Evolutionary conservation across 1,284 basidiomycete genomes (phyloP).

Genomic region (Heterobasidion parviporum): DNA sequence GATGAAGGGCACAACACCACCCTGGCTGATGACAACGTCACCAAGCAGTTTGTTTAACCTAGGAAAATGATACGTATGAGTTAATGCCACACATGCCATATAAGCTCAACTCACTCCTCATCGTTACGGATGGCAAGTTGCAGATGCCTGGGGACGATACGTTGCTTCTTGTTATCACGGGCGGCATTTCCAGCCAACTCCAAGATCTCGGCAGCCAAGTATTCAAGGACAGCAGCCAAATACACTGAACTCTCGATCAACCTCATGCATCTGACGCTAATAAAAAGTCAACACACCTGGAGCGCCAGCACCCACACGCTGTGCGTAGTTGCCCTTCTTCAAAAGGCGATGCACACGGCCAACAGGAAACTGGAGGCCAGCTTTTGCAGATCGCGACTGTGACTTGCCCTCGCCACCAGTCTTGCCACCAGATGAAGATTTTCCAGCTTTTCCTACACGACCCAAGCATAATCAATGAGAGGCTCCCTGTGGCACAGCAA

Average conservation of each 20-base stretch:
- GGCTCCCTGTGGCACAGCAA: neutral
- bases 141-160: slow-evolving; percentile 87
- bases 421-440: slow-evolving; percentile 38
- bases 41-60: slow-evolving; percentile 73
- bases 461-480: neutral
- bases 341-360: slow-evolving; percentile 74
- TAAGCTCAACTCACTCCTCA: slow-evolving; percentile 50
- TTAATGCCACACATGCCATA: neutral
- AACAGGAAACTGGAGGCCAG: slow-evolving; percentile 78
- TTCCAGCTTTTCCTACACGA: slow-evolving; percentile 3
- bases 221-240: slow-evolving; percentile 67
- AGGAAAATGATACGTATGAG: neutral
- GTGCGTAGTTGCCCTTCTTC: slow-evolving; percentile 62
- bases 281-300: slow-evolving; percentile 36
- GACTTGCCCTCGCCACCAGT: slow-evolving; percentile 46
- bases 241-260: slow-evolving; percentile 38
- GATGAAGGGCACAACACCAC: slow-evolving; percentile 81
- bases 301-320: slow-evolving; percentile 54
- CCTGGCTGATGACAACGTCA: slow-evolving; percentile 83
- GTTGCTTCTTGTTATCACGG: slow-evolving; percentile 73
- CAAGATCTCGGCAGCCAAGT: slow-evolving; percentile 70
- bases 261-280: neutral
- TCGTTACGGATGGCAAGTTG: slow-evolving; percentile 89
- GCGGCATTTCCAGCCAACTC: slow-evolving; percentile 70
- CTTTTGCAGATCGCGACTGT: slow-evolving; percentile 75